Percentiles rank a stretch among this genome's conserved stretches.
These are phyloP conservation scores for Hymenoscyphus occultus DNA, from an alignment of 2,329 filamentous ascomycete species.

Conservation along the genomic window DNA sequence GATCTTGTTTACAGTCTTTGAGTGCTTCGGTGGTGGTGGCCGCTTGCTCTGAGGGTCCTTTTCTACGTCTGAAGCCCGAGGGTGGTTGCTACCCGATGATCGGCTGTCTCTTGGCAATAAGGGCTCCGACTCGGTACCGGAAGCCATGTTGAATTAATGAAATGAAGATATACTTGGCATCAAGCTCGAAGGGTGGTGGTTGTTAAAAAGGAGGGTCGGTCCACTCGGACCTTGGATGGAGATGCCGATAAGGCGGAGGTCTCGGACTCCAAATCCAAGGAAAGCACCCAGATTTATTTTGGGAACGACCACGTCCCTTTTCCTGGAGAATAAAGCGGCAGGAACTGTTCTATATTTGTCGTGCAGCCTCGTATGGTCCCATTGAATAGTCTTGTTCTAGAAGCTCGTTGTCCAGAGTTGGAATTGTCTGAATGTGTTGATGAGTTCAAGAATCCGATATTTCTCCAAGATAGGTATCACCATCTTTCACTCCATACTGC, in stretches of 20 bases:
- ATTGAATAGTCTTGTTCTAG: not conserved
- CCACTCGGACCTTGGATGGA: not conserved
- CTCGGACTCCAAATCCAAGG: not conserved
- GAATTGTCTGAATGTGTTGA: not conserved
- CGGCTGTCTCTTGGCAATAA: not conserved
- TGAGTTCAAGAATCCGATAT: not conserved
- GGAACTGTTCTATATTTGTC: not conserved
- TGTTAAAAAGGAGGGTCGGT: not conserved
- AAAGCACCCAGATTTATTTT: not conserved
- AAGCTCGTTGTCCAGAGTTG: not conserved
- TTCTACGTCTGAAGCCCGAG: not conserved
- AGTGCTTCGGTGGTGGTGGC: not conserved
- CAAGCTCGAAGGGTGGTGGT: not conserved
- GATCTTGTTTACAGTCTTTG: not conserved
- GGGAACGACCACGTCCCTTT: not conserved
- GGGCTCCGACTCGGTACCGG: not conserved
- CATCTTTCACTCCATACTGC: not conserved
- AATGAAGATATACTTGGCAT: conserved; percentile 3
- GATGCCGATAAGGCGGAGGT: too few species aligned
- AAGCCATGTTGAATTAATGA: not conserved
- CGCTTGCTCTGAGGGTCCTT: not conserved
- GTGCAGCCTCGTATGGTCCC: too few species aligned
- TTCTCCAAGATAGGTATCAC: not conserved
- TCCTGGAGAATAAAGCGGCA: not conserved
- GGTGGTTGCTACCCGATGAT: not conserved